Evolutionary conservation across 768 basidiomycete genomes (phyloP), one percentile per base, ranked within the genome.

Genomic region (Candolleomyces aberdarensis): DNA sequence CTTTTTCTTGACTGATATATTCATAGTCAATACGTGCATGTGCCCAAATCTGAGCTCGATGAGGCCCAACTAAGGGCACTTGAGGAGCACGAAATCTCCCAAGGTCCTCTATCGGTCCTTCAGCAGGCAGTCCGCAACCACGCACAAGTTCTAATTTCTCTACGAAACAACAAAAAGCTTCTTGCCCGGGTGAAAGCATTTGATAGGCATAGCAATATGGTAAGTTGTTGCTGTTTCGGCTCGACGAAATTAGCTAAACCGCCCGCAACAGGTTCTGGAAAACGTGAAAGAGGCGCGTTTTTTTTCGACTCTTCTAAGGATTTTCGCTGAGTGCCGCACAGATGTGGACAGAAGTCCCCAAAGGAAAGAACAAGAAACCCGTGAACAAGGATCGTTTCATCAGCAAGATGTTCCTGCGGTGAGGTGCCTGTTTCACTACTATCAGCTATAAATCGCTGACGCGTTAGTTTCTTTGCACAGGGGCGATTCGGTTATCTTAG

Each of bases 261-360:
- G 26, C 49, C 41, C 51, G n/a, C 17, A 53, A 0, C 63, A 96
- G 94, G 94, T 96, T 17, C 82, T 98, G 61, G 96, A 98, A 78
- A 98, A 98, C 70, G 96, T 97, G 54, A 98, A 98, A 75, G 96
- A 98, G 88, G 95, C 85, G 69, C 64, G 83, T 65, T 55, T 31
- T 14, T n/a, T 26, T 29, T 40, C 15, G 17, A 11, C 19, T 26
- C 5, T 22, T 41, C 50, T 11, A 11, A 55, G 26, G 53, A 6
- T 51, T 14, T 51, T 49, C 11, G 39, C 46, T 41, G 1, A 11
- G 32, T 32, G 14, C 41, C 13, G n/a, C 20, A 64, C 63, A 99
- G 94, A 98, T 98, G 96, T 98, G 97, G 97, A 98, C 96, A 20
- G 97, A 99, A 74, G 75, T 88, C 51, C 97, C 97, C 19, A 98